Evolutionary conservation across 768 basidiomycete genomes (phyloP), one percentile per base, ranked within the genome.

Genomic region (Mycena floridula): DNA sequence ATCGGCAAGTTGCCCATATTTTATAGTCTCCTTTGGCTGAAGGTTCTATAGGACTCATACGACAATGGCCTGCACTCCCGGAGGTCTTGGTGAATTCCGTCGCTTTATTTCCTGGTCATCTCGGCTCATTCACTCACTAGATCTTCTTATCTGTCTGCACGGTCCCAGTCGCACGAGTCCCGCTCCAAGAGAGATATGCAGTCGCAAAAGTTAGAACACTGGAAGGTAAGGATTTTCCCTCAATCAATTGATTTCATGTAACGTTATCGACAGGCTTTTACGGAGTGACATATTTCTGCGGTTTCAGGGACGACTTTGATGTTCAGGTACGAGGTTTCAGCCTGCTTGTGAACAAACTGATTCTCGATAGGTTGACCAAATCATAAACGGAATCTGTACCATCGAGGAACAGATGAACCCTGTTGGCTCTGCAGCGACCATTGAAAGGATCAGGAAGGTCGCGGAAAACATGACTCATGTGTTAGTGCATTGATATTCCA

Each of bases 21-120:
- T 36, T 23, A 20, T 20, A 1, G 7, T 24, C 35, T 4, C 20
- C 7, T 25, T 25, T 25, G 21, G 13, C 40, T 44, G 12, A 32
- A 40, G 40, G 23, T 45, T 15, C 3, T 24, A 18, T 39, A 69
- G 78, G 74, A 2, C 81, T 84, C 56, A 63, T 84, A 24, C 70
- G 74, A 3, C 81, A 77, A 53, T 81, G 81, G 77, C 82, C 82
- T 18, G 73, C 81, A 15, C 67, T 87, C n/a, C 84, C 84, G 25
- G 67, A 72, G 3, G 72, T 85, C 22, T 74, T 81, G 15, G 81
- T 81, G 51, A 50, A 77, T 70, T 21, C 20, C 2, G 20, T 18
- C n/a, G 25, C 16, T 11, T 2, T 23, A n/a, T 28, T 18, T 11
- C 9, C 6, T 13, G n/a, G n/a, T n/a, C n/a, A 25, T 39, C 48